A percentile compares a stretch with the other conserved stretches of the same genome.
Evolutionary conservation across 2,329 filamentous ascomycete genomes (phyloP).

Genomic region (Madurella fahalii): DNA sequence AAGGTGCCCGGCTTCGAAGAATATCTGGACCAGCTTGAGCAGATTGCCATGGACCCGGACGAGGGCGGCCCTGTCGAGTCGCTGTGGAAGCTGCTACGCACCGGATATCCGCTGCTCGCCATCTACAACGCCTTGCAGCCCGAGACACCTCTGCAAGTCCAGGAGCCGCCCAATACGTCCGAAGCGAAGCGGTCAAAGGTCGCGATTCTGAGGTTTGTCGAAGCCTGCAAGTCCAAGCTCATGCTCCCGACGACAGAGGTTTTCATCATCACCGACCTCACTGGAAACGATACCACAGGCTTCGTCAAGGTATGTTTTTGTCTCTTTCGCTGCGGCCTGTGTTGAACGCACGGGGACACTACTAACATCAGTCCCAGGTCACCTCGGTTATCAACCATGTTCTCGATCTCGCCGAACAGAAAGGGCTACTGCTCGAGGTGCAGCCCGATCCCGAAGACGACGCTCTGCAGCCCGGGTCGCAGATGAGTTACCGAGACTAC

Average conservation of each 20-base stretch:
- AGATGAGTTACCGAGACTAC: slow-evolving; percentile 75
- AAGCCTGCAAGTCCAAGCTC: slow-evolving; percentile 80
- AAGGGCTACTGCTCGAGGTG: slow-evolving; percentile 64
- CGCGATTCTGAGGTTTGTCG: slow-evolving; percentile 87
- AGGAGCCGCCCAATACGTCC: slow-evolving; percentile 48
- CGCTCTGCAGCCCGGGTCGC: slow-evolving; percentile 54
- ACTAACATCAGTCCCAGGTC: slow-evolving; percentile 49
- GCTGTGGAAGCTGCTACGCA: slow-evolving; percentile 81
- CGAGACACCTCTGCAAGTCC: slow-evolving; percentile 61
- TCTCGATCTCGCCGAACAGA: slow-evolving; percentile 76
- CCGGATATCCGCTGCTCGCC: slow-evolving; percentile 76
- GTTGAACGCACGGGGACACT: background rate
- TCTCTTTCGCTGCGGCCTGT: slow-evolving; percentile 19
- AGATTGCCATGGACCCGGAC: slow-evolving; percentile 56
- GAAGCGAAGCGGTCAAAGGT: slow-evolving; percentile 79
- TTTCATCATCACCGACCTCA: slow-evolving; percentile 83
- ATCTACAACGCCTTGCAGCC: slow-evolving; percentile 86
- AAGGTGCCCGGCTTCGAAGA: slow-evolving; percentile 80
- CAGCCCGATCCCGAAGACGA: slow-evolving; percentile 56
- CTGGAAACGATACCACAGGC: slow-evolving; percentile 90
- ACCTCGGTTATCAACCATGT: slow-evolving; percentile 90
- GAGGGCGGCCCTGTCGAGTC: slow-evolving; percentile 80
- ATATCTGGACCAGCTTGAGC: slow-evolving; percentile 67
- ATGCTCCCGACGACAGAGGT: slow-evolving; percentile 75
- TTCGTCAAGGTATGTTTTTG: slow-evolving; percentile 73